Conservation (phyloP, 176 grass and related monocot genomes). For the Ensete glaucum region DNA sequence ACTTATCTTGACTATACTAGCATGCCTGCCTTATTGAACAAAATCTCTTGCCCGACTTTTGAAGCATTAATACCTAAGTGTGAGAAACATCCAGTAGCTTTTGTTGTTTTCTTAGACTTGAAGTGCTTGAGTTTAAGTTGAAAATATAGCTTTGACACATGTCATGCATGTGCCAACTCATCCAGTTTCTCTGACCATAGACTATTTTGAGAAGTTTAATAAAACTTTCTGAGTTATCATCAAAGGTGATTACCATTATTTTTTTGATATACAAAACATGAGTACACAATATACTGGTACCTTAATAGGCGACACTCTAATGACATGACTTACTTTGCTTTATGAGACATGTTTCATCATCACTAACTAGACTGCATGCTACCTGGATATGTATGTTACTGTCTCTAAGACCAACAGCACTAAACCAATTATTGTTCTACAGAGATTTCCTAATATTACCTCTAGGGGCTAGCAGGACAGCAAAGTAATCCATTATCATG, state of each 20-base stretch:
- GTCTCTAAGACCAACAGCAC: background rate
- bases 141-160: too few relatives aligned
- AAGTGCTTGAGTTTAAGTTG: too few relatives aligned
- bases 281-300: background rate
- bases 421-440: background rate
- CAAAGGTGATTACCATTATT: too few relatives aligned
- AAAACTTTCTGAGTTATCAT: too few relatives aligned
- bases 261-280: background rate
- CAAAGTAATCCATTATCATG: background rate
- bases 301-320: background rate
- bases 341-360: background rate
- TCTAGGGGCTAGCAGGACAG: background rate
- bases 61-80: too few relatives aligned
- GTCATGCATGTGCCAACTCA: too few relatives aligned
- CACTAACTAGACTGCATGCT: background rate
- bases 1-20: too few relatives aligned
- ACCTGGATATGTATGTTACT: background rate
- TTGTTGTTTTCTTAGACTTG: too few relatives aligned
- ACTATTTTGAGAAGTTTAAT: background rate
- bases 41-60: too few relatives aligned
- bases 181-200: too few relatives aligned
- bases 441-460: background rate
- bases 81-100: too few relatives aligned
- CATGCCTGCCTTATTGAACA: too few relatives aligned
- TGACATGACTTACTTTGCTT: background rate